These are phyloP conservation scores for Sporisorium scitamineum DNA, from an alignment of 1,284 basidiomycete genomes.

Conservation along the genomic window DNA sequence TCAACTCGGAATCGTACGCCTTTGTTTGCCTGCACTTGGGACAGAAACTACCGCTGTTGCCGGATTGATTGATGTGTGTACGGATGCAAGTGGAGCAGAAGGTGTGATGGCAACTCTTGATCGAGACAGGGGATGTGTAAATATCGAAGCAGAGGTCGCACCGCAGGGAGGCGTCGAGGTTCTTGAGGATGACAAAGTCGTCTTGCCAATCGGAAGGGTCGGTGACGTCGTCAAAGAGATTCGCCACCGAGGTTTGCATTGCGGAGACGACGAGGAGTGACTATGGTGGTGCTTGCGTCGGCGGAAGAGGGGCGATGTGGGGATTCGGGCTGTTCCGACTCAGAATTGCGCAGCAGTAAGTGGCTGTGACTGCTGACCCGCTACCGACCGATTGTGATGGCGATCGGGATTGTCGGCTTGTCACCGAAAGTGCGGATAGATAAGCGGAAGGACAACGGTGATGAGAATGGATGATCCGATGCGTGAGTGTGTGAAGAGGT, in stretches of 20 bases:
- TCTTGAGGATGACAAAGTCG: conserved; percentile 47
- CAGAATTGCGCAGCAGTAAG: not conserved
- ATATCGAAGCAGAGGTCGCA: conserved; percentile 67
- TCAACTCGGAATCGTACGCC: conserved; percentile 62
- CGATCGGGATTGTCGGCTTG: not conserved
- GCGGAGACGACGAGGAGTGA: not conserved
- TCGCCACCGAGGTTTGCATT: conserved; percentile 24
- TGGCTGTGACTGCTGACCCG: not conserved
- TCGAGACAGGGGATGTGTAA: conserved; percentile 61
- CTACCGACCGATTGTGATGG: no score
- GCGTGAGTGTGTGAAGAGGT: not conserved
- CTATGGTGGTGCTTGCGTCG: not conserved
- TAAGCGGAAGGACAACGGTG: not conserved
- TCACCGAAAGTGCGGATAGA: not conserved
- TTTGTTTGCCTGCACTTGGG: conserved; percentile 66
- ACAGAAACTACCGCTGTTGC: conserved; percentile 58
- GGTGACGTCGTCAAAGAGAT: conserved; percentile 50
- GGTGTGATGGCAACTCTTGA: conserved; percentile 61
- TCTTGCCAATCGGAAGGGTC: conserved; percentile 65
- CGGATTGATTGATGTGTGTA: conserved; percentile 65
- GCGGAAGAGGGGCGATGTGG: not conserved
- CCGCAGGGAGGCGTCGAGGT: conserved; percentile 58
- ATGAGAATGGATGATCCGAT: not conserved
- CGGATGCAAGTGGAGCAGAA: conserved; percentile 67
- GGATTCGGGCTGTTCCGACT: not conserved